phyloP scores from a whole-genome alignment of 768 basidiomycete species.

The Leucocoprinus sp. region DNA sequence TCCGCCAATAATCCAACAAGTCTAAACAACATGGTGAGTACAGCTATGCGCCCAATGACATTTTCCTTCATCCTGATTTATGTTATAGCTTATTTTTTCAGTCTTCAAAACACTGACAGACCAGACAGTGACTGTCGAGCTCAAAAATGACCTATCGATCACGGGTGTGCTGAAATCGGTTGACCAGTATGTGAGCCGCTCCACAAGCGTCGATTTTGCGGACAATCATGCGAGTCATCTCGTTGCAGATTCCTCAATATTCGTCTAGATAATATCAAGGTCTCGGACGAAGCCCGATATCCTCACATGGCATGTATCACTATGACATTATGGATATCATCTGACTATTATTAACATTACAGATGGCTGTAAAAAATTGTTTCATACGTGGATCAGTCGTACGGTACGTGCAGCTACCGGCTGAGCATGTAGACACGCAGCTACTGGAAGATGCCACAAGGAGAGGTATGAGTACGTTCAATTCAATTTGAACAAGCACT shows the following conservation, averaged over 20 bases:
- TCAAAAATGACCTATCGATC: conserved; percentile 98
- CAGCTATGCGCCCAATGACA: not conserved
- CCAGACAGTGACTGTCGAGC: conserved; percentile 92
- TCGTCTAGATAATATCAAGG: conserved; percentile 87
- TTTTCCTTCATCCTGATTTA: not conserved
- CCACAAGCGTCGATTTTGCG: conserved; percentile 1
- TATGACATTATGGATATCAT: not conserved
- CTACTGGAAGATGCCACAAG: conserved; percentile 93
- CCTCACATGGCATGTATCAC: conserved; percentile 81
- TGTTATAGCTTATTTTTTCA: conserved; percentile 78
- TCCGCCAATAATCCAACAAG: not conserved
- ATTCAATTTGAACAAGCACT: conserved; percentile 6
- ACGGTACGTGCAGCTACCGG: conserved; percentile 91
- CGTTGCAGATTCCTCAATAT: conserved; percentile 82
- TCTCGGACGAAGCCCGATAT: conserved; percentile 86
- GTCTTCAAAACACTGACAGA: conserved; percentile 99
- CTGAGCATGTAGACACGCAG: conserved; percentile 91
- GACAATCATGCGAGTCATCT: conserved; percentile 7
- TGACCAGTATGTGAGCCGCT: conserved; percentile 68
- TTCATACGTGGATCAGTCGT: conserved; percentile 99
- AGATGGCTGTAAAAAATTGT: conserved; percentile 99
- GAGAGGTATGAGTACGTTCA: conserved; percentile 52
- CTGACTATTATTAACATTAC: conserved; percentile 3
- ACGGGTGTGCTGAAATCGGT: conserved; percentile 94
- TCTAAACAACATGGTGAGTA: conserved; percentile 4